Percentiles rank a stretch among this genome's conserved stretches.
phyloP scores from a whole-genome alignment of 495 filamentous ascomycete genomes.

The Xylaria castorea region DNA sequence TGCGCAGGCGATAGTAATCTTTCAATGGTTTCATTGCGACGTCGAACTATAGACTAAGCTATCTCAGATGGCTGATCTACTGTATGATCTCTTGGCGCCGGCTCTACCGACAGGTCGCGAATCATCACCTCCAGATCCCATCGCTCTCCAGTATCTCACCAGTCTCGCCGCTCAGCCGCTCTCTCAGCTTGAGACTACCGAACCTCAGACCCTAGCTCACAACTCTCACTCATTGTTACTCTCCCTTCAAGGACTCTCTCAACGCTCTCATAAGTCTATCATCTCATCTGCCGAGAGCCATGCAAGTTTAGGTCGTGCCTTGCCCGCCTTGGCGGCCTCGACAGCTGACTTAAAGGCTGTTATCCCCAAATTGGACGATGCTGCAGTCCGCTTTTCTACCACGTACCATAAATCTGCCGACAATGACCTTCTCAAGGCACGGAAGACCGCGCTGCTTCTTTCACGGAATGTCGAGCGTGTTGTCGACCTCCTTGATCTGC shows the following conservation, averaged over 20 bases:
- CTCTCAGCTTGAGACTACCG: conserved; percentile 70
- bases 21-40: neutral
- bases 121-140: conserved; percentile 61
- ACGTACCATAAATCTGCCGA: conserved; percentile 82
- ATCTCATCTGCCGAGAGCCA: conserved; percentile 82
- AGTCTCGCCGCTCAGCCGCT: conserved; percentile 81
- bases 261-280: conserved; percentile 88
- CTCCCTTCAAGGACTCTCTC: conserved; percentile 86
- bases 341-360: conserved; percentile 69
- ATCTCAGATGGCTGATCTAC: conserved; percentile 66
- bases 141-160: conserved; percentile 81
- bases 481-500: conserved; percentile 90
- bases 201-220: conserved; percentile 81
- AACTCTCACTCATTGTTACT: conserved; percentile 81
- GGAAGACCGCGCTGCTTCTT: conserved; percentile 85
- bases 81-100: conserved; percentile 71
- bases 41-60: neutral
- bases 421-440: conserved; percentile 69
- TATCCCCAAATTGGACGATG: conserved; percentile 80
- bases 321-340: conserved; percentile 71
- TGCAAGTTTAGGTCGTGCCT: conserved; percentile 67
- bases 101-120: conserved; percentile 57
- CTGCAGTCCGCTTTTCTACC: conserved; percentile 78
- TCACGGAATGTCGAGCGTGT: conserved; percentile 87
- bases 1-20: neutral